phyloP scores from a whole-genome alignment of 805 yeast species.

The Saccharomyces jurei region DNA sequence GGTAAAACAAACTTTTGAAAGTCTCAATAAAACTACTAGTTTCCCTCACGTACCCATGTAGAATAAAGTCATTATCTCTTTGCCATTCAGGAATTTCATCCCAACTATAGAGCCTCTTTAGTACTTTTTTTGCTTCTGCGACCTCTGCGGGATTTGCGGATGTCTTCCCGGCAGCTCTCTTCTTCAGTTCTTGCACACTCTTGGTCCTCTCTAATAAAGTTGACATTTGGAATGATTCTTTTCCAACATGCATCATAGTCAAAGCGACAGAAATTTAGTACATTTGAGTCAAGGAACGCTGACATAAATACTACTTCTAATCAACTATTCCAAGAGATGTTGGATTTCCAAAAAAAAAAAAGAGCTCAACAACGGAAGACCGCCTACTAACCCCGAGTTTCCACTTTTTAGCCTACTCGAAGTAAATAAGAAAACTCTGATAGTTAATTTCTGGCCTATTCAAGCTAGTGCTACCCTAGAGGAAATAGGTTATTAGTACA shows the following conservation, averaged over 20 bases:
- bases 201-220: background rate
- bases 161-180: background rate
- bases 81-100: slow-evolving; percentile 67
- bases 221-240: background rate
- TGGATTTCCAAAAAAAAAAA: background rate
- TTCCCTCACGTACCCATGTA: slow-evolving; percentile 53
- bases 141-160: background rate
- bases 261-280: background rate
- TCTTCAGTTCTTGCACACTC: background rate
- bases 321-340: background rate
- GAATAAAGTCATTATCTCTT: slow-evolving; percentile 58
- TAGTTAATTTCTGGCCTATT: background rate
- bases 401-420: background rate
- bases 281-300: background rate
- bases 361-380: background rate
- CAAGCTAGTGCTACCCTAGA: background rate
- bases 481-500: background rate
- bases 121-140: slow-evolving; percentile 1
- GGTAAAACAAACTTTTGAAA: slow-evolving; percentile 41
- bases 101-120: slow-evolving; percentile 18
- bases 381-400: background rate
- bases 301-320: background rate
- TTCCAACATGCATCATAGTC: background rate
- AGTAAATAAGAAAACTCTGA: background rate
- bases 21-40: slow-evolving; percentile 41